Evolutionary conservation across 116 monocot species (phyloP).

Genomic region (Trichopus zeylanicus): DNA sequence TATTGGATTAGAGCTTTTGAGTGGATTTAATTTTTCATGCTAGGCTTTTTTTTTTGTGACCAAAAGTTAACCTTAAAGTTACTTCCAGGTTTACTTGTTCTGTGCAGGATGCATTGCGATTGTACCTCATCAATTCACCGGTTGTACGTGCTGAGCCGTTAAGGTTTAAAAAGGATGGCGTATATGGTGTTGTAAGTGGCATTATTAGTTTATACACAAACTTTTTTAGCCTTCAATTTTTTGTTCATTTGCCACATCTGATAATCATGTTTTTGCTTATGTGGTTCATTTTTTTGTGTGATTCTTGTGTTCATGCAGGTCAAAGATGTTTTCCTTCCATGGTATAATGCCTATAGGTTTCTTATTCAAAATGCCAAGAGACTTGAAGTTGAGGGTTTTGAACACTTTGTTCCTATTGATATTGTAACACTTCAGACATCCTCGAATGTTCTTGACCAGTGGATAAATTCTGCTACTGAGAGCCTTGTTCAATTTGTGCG

Average conservation of each 20-base stretch:
- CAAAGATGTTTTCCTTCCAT: constrained; percentile 99
- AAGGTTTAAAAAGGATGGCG: constrained; percentile 86
- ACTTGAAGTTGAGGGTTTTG: constrained; percentile 69
- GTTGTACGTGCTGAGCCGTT: constrained; percentile 94
- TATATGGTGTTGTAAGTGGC: constrained; percentile 82
- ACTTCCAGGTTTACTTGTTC: background rate
- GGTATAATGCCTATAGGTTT: constrained; percentile 99
- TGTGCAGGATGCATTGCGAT: constrained; percentile 81
- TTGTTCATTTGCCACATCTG: background rate
- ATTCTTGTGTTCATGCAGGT: constrained; percentile 48
- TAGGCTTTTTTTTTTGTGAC: no score
- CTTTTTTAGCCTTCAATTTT: background rate
- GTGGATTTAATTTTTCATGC: no score
- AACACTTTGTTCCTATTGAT: constrained; percentile 66
- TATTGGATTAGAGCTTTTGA: background rate
- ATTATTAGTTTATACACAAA: background rate
- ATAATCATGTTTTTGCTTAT: background rate
- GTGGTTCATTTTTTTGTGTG: background rate
- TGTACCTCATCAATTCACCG: constrained; percentile 95
- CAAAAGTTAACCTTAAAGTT: constrained; percentile 1
- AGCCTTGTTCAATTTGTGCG: constrained; percentile 93
- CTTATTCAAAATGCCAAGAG: constrained; percentile 97
- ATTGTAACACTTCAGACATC: constrained; percentile 43
- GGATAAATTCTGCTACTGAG: constrained; percentile 98
- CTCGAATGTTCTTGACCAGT: constrained; percentile 95